Evolutionary conservation across 2,329 filamentous ascomycete species (phyloP).

Genomic region (Diplodia corticola): DNA sequence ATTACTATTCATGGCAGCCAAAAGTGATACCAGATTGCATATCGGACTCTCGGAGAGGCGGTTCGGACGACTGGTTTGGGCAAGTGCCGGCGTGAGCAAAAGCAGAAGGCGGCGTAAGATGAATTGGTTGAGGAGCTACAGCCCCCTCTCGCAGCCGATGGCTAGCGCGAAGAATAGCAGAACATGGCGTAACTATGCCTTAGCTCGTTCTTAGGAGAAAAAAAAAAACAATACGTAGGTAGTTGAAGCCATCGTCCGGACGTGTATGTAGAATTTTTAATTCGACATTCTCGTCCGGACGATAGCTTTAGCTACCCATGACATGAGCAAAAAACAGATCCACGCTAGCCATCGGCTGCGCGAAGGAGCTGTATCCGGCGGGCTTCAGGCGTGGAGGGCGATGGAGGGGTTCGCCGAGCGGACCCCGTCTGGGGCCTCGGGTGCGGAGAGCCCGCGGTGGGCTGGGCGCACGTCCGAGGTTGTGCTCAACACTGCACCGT

Average conservation of each 20-base stretch:
- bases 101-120: neutral
- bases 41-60: neutral
- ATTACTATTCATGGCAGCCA: constrained; percentile 1
- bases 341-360: no score
- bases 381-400: neutral
- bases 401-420: neutral
- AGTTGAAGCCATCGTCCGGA: no score
- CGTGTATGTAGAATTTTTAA: no score
- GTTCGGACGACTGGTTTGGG: neutral
- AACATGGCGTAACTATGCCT: no score
- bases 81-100: neutral
- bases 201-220: no score
- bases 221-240: no score
- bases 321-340: no score
- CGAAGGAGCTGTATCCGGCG: no score
- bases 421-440: neutral
- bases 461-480: constrained; percentile 18
- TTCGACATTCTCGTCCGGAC: no score
- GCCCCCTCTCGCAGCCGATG: no score
- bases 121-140: neutral
- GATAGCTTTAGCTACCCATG: no score
- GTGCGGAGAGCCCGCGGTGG: constrained; percentile 1
- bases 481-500: constrained; percentile 22
- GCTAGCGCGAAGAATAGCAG: no score
- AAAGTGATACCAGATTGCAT: constrained; percentile 7